Conservation (phyloP, 192 early-diverging fungal species). For the Kappamyces sp. region DNA sequence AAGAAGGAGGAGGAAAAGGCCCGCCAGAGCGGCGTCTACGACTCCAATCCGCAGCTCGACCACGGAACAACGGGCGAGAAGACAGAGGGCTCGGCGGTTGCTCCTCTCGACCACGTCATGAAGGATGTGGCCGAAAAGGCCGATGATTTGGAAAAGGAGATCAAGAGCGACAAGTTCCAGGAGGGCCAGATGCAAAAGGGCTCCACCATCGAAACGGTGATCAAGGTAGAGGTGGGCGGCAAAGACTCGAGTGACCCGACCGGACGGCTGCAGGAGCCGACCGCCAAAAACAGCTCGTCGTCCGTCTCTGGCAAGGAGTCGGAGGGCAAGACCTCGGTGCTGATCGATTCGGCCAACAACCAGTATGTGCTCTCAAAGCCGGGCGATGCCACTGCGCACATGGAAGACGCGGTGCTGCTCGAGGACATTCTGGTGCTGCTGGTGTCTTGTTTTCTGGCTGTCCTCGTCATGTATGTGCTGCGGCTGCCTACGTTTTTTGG, state of each 20-base stretch:
- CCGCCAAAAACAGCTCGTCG: too few relatives aligned
- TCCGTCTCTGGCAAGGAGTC: too few relatives aligned
- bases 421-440: slow-evolving; percentile 21
- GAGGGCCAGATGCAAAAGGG: slow-evolving; percentile 15
- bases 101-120: slow-evolving; percentile 6
- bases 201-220: slow-evolving; percentile 21
- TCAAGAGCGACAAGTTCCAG: slow-evolving; percentile 16
- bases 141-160: slow-evolving; percentile 15
- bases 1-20: slow-evolving; percentile 5
- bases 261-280: too few relatives aligned
- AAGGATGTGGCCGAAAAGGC: slow-evolving; percentile 18
- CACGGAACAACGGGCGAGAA: too few relatives aligned
- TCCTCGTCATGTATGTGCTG: slow-evolving; percentile 18
- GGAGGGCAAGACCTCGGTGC: slow-evolving; percentile 20
- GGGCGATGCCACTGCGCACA: slow-evolving; percentile 28
- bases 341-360: slow-evolving; percentile 49
- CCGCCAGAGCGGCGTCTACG: too few relatives aligned
- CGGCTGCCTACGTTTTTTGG: slow-evolving; percentile 47
- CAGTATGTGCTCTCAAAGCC: slow-evolving; percentile 45
- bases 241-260: too few relatives aligned
- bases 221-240: slow-evolving; percentile 12
- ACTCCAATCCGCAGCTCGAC: too few relatives aligned
- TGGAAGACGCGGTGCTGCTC: slow-evolving; percentile 14
- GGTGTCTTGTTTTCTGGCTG: slow-evolving; percentile 18
- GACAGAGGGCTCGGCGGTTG: too few relatives aligned